Conservation (phyloP, 495 filamentous ascomycete genomes). For the Alectoria sarmentosa region DNA sequence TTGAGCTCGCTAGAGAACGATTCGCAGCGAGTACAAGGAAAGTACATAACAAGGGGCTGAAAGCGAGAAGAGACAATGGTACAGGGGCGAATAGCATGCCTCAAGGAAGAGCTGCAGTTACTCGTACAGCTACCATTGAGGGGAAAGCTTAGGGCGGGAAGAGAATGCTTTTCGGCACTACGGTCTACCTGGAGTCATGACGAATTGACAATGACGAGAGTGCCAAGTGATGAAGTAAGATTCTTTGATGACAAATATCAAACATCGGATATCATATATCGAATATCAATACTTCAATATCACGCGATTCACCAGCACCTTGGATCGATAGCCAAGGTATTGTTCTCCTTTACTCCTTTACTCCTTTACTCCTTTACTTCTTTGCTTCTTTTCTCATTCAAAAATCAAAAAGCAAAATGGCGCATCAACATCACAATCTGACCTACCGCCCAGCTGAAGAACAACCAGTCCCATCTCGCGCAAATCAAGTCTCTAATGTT, state of each 20-base stretch:
- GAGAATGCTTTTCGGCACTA: neutral
- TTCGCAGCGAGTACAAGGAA: constrained; percentile 24
- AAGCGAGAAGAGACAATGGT: neutral
- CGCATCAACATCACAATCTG: neutral
- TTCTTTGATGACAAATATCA: too few species aligned
- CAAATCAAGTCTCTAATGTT: constrained; percentile 22
- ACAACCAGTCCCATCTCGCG: constrained; percentile 18
- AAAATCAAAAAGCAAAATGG: constrained; percentile 4
- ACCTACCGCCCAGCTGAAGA: constrained; percentile 15
- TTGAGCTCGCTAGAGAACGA: constrained; percentile 43
- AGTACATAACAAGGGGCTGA: neutral
- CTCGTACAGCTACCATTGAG: neutral
- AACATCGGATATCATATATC: too few species aligned
- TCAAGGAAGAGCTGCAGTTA: too few species aligned
- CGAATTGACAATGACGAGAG: constrained; percentile 20
- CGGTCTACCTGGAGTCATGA: constrained; percentile 10
- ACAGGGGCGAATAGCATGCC: constrained; percentile 6
- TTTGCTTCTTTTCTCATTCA: neutral
- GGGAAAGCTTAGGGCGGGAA: constrained; percentile 12
- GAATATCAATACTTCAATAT: neutral
- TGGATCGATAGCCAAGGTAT: neutral
- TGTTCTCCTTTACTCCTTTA: neutral
- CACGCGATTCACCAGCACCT: neutral
- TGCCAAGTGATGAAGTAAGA: too few species aligned
- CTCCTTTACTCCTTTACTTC: neutral